Base-by-base conservation (phyloP, 164 flowering plant genomes). In the Macadamia tetraphylla region DNA sequence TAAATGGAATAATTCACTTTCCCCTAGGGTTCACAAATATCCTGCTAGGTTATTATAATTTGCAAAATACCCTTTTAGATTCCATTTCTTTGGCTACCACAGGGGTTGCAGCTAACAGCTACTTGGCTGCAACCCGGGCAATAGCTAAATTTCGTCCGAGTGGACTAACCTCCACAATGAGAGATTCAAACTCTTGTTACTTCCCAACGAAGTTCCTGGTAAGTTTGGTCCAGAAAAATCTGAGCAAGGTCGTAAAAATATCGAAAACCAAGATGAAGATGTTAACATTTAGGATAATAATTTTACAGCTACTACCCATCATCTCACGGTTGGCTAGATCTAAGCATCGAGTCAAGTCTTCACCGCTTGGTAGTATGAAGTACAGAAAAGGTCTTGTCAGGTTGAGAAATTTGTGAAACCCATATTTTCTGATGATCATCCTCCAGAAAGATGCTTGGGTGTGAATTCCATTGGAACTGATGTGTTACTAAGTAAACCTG, bases 301-400 rank as follows among this genome's bases (percentile, higher is more conserved):
- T 62, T 48, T 53, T 63, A n/a, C 55, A 9, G 85, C 81, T n/a
- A 75, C 75, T 53, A 73, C 96, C 99, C 60, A 92, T 92, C 53
- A 85, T 86, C 58, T 90, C 92, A 29, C 90, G 97, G 99, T 76
- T 92, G 83, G 81, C 89, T 61, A 82, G 92, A 59, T 84, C 91
- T 61, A 73, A 74, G 70, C 82, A 42, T 52, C 85, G 75, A 55
- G 67, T 75, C 52, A 90, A 88, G 77, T 80, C 89, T 69, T 71
- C 86, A 14, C 74, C 87, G 35, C 69, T 68, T 67, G 76, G 63
- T 67, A 64, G 69, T 55, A 46, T 65, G 46, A 88, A 88, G 77
- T 87, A 76, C 80, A 70, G 72, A 84, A 79, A 67, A 73, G 66
- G n/a, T 66, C 77, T 44, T 43, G 57, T 71, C 31, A 48, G 64